These are phyloP conservation scores for Globisporangium recalcitrans DNA, from an alignment of 352 stramenopile species.

Conservation along the genomic window DNA sequence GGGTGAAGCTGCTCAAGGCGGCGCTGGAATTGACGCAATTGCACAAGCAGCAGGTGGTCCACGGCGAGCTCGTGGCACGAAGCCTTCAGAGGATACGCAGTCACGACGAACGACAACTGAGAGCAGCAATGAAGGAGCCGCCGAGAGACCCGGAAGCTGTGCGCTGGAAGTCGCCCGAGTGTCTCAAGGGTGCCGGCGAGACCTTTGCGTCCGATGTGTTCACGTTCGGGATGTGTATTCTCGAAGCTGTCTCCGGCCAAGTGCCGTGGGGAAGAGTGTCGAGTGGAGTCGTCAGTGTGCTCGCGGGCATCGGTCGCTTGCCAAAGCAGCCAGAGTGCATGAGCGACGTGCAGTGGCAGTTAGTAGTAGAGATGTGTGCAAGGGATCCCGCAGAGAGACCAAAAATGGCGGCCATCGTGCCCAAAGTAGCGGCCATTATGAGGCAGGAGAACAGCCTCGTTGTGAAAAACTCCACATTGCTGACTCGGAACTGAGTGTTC, in stretches of 20 bases:
- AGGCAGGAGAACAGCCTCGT: not conserved
- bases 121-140: not conserved
- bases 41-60: not conserved
- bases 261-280: not conserved
- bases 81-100: not conserved
- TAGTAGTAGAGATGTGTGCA: not conserved
- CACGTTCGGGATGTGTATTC: not conserved
- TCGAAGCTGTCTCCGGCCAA: not conserved
- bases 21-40: not conserved
- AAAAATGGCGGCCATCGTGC: not conserved
- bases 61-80: not conserved
- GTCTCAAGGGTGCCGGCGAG: not conserved
- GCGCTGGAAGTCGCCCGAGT: not conserved
- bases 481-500: not conserved
- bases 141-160: not conserved
- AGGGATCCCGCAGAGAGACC: not conserved
- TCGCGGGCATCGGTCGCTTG: not conserved
- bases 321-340: not conserved
- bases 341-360: not conserved
- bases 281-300: not conserved
- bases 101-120: not conserved
- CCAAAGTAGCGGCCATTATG: not conserved
- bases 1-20: not conserved
- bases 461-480: not conserved
- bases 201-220: not conserved